Evolutionary conservation across 306 rosid genomes (phyloP).

Genomic region (Acmispon strigosus): DNA sequence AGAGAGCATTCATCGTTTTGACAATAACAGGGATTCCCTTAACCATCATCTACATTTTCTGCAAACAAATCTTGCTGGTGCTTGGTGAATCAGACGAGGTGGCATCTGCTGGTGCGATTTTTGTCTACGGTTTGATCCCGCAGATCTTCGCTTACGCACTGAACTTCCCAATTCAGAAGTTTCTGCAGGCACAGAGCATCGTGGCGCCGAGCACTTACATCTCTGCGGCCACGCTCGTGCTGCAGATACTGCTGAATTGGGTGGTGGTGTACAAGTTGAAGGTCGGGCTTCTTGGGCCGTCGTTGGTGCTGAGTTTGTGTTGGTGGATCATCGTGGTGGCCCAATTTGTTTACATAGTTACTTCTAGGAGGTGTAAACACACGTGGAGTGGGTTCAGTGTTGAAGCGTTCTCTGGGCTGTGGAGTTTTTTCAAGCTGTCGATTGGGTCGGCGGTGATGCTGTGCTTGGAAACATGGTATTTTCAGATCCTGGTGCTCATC

Average conservation of each 20-base stretch:
- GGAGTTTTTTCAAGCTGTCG: slow-evolving; percentile 47
- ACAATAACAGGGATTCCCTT: slow-evolving; percentile 45
- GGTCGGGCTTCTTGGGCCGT: slow-evolving; percentile 49
- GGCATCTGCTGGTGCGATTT: slow-evolving; percentile 45
- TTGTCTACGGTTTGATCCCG: slow-evolving; percentile 68
- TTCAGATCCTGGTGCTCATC: slow-evolving; percentile 54
- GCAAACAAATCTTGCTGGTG: slow-evolving; percentile 36
- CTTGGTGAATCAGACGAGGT: slow-evolving; percentile 30
- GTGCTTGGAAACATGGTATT: slow-evolving; percentile 73
- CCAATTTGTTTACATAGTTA: slow-evolving; percentile 39
- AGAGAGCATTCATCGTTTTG: slow-evolving; percentile 44
- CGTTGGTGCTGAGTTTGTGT: slow-evolving; percentile 53
- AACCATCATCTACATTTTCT: slow-evolving; percentile 33
- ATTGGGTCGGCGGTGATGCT: slow-evolving; percentile 71
- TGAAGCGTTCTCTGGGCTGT: slow-evolving; percentile 45
- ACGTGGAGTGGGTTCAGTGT: slow-evolving; percentile 53
- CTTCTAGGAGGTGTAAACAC: slow-evolving; percentile 14
- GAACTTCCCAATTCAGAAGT: slow-evolving; percentile 78
- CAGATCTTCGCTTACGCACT: slow-evolving; percentile 69
- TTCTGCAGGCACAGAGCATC: slow-evolving; percentile 68
- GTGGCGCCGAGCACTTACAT: slow-evolving; percentile 59
- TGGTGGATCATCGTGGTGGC: slow-evolving; percentile 77
- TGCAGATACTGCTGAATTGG: slow-evolving; percentile 52
- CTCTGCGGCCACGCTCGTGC: slow-evolving; percentile 35
- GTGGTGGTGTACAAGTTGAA: slow-evolving; percentile 38